phyloP scores from a whole-genome alignment of 805 yeast genomes.

The Candida nitratophila region DNA sequence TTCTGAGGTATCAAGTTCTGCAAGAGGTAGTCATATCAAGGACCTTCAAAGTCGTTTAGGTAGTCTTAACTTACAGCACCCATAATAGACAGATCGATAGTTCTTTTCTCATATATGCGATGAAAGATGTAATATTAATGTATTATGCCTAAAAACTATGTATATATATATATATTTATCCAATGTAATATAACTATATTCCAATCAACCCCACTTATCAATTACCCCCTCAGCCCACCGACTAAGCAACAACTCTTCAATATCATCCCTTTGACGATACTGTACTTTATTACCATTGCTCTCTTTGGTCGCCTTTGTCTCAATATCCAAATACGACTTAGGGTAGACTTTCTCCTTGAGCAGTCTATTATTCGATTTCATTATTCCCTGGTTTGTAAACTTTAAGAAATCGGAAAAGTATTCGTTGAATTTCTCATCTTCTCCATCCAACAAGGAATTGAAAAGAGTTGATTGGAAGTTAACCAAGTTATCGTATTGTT shows the following conservation, averaged over 20 bases:
- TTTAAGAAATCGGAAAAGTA: constrained; percentile 24
- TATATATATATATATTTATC: too few species aligned
- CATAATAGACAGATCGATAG: not conserved
- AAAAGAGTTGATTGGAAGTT: constrained; percentile 30
- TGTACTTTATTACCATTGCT: not conserved
- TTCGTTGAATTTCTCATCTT: constrained; percentile 21
- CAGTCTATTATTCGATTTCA: constrained; percentile 20
- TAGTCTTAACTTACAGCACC: constrained; percentile 13
- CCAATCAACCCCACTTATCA: constrained; percentile 5
- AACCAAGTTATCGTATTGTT: constrained; percentile 40
- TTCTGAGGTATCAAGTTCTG: constrained; percentile 6
- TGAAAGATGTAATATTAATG: too few species aligned
- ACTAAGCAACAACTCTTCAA: constrained; percentile 38
- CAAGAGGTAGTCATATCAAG: constrained; percentile 21
- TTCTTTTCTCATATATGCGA: too few species aligned
- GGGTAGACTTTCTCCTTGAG: constrained; percentile 24
- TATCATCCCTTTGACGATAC: constrained; percentile 17
- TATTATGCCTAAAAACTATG: too few species aligned
- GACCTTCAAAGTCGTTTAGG: constrained; percentile 23
- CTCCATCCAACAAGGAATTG: constrained; percentile 17
- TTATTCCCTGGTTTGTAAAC: constrained; percentile 21
- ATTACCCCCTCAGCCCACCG: constrained; percentile 42
- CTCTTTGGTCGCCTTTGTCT: constrained; percentile 6
- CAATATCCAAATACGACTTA: constrained; percentile 14
- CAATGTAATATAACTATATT: too few species aligned